A percentile compares a stretch with the other conserved stretches of the same genome.
Conservation (phyloP, 192 early-diverging fungal genomes). For the Mortierella alpina region DNA sequence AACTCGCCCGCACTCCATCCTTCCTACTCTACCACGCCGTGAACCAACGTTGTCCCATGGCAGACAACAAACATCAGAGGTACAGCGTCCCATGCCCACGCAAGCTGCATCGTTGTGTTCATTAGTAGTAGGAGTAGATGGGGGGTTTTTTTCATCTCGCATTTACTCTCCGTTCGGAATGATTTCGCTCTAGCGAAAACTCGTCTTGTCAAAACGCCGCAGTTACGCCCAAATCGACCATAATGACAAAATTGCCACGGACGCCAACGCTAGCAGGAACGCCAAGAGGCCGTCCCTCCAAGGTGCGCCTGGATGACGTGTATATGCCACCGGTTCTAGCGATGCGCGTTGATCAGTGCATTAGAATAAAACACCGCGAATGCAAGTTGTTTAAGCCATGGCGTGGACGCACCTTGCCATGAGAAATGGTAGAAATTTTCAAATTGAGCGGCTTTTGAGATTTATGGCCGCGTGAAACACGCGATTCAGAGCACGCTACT, state of each 20-base stretch:
- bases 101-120: slow-evolving; percentile 1
- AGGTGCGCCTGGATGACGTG: slow-evolving; percentile 9
- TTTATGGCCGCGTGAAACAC: too few relatives aligned
- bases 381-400: too few relatives aligned
- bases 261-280: slow-evolving; percentile 9
- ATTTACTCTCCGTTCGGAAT: background rate
- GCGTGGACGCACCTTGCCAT: too few relatives aligned
- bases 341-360: too few relatives aligned
- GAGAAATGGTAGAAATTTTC: too few relatives aligned
- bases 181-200: slow-evolving; percentile 1
- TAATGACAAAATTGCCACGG: background rate
- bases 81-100: background rate
- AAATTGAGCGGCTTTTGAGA: too few relatives aligned
- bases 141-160: background rate
- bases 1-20: too few relatives aligned
- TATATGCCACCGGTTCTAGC: slow-evolving; percentile 12
- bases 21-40: too few relatives aligned
- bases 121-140: slow-evolving; percentile 6
- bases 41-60: too few relatives aligned
- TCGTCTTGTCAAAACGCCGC: background rate
- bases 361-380: too few relatives aligned
- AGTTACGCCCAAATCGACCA: slow-evolving; percentile 9
- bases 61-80: background rate
- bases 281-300: slow-evolving; percentile 18
- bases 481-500: too few relatives aligned